Conservation (phyloP, 371 early-diverging fungal genomes). For the Rhizopus delemar region DNA sequence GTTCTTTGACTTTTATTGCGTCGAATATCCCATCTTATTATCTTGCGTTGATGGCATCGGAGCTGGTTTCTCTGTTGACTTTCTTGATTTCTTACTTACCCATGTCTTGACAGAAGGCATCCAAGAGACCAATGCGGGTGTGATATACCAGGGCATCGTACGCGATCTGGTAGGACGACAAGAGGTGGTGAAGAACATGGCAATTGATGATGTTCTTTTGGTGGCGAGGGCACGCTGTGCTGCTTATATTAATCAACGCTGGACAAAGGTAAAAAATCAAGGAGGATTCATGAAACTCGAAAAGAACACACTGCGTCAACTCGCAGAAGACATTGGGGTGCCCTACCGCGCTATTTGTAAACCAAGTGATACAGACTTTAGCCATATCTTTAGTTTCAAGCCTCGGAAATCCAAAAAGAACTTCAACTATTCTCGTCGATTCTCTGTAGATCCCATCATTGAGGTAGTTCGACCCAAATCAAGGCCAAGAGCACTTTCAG, state of each 20-base stretch:
- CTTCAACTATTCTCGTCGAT: conserved; percentile 14
- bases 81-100: conserved; percentile 44
- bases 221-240: conserved; percentile 38
- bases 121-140: conserved; percentile 36
- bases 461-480: conserved; percentile 3
- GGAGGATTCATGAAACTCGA: conserved; percentile 38
- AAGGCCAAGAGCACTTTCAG: conserved; percentile 24
- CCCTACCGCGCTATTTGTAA: conserved; percentile 27
- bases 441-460: conserved; percentile 24
- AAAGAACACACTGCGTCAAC: conserved; percentile 31
- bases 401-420: conserved; percentile 23
- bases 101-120: conserved; percentile 45
- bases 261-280: conserved; percentile 37
- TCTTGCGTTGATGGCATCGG: conserved; percentile 54
- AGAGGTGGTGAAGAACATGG: conserved; percentile 43
- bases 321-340: conserved; percentile 38
- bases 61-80: conserved; percentile 48
- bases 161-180: conserved; percentile 48
- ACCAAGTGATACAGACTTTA: conserved; percentile 30
- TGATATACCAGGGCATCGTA: conserved; percentile 51
- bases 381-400: conserved; percentile 32
- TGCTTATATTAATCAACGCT: conserved; percentile 29
- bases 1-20: conserved; percentile 49
- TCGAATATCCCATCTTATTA: conserved; percentile 49
- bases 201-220: conserved; percentile 44